Evolutionary conservation across 1,139 yeast genomes (phyloP).

Genomic region (Pichia kudriavzevii): DNA sequence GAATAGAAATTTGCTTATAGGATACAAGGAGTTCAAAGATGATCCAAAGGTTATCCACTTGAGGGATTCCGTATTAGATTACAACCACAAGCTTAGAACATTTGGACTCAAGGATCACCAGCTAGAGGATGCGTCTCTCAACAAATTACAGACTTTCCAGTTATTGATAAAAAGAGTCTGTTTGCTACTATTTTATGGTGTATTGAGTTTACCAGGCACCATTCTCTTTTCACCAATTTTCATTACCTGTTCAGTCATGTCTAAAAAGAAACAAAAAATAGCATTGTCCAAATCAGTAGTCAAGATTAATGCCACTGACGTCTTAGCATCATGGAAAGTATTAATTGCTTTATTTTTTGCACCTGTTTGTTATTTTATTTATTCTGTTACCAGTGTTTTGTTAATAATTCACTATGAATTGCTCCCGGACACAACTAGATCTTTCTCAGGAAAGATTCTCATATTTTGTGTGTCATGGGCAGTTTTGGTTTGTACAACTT

Average conservation of each 20-base stretch:
- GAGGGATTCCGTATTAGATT: slow-evolving; percentile 44
- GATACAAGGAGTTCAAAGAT: slow-evolving; percentile 54
- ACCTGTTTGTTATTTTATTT: slow-evolving; percentile 57
- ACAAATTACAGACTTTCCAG: slow-evolving; percentile 31
- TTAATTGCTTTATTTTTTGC: slow-evolving; percentile 61
- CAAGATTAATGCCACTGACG: slow-evolving; percentile 65
- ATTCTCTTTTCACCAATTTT: slow-evolving; percentile 63
- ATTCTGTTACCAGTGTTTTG: slow-evolving; percentile 50
- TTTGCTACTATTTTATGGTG: slow-evolving; percentile 32
- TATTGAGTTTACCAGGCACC: slow-evolving; percentile 60
- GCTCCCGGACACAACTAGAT: slow-evolving; percentile 23
- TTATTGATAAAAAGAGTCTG: slow-evolving; percentile 34
- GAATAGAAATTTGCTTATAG: slow-evolving; percentile 59
- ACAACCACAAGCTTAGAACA: slow-evolving; percentile 46
- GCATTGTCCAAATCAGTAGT: slow-evolving; percentile 64
- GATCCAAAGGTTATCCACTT: slow-evolving; percentile 49
- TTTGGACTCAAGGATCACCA: slow-evolving; percentile 66
- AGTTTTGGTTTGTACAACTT: slow-evolving; percentile 52
- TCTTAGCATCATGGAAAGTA: slow-evolving; percentile 72
- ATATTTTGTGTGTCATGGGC: slow-evolving; percentile 35
- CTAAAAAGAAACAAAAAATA: slow-evolving; percentile 48
- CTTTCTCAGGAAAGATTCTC: slow-evolving; percentile 37
- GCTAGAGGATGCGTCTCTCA: slow-evolving; percentile 44
- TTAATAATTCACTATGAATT: slow-evolving; percentile 34
- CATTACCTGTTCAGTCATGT: slow-evolving; percentile 44